A percentile compares a stretch with the other conserved stretches of the same genome.
phyloP scores from a whole-genome alignment of 2,329 filamentous ascomycete species.

The Penicillium brevicompactum region DNA sequence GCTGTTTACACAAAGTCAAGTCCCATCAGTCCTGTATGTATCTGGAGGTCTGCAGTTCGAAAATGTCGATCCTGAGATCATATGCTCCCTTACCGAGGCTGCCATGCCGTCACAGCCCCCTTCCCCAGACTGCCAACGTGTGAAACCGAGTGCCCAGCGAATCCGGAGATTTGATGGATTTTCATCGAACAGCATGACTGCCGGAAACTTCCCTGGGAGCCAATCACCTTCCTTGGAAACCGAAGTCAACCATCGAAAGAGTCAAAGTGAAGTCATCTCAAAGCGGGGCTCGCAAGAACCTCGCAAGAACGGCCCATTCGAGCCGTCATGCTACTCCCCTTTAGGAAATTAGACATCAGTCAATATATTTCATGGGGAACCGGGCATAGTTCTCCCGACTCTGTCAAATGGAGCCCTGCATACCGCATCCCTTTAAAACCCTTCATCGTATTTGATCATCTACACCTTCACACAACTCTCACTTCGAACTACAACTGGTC shows the following conservation, averaged over 20 bases:
- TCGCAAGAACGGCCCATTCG: neutral
- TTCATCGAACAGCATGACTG: neutral
- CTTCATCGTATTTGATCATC: neutral
- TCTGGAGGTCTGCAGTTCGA: too few species aligned
- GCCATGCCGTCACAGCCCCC: neutral
- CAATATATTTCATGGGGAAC: neutral
- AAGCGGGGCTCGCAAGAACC: slow-evolving; percentile 7
- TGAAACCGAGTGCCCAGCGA: neutral
- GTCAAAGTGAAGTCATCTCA: neutral
- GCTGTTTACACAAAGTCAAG: too few species aligned
- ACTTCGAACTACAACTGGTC: neutral
- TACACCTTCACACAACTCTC: neutral
- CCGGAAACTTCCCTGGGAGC: neutral
- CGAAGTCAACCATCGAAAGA: neutral
- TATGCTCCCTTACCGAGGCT: slow-evolving; percentile 5
- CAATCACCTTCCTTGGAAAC: neutral
- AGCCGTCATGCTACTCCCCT: neutral
- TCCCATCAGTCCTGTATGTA: too few species aligned
- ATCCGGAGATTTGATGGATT: neutral
- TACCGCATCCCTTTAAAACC: neutral
- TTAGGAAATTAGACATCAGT: neutral
- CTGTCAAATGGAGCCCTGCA: neutral
- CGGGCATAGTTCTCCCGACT: neutral
- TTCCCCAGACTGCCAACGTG: neutral
- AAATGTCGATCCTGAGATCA: neutral